Evolutionary conservation across 768 basidiomycete species (phyloP).

Genomic region (Hysterangium stoloniferum): DNA sequence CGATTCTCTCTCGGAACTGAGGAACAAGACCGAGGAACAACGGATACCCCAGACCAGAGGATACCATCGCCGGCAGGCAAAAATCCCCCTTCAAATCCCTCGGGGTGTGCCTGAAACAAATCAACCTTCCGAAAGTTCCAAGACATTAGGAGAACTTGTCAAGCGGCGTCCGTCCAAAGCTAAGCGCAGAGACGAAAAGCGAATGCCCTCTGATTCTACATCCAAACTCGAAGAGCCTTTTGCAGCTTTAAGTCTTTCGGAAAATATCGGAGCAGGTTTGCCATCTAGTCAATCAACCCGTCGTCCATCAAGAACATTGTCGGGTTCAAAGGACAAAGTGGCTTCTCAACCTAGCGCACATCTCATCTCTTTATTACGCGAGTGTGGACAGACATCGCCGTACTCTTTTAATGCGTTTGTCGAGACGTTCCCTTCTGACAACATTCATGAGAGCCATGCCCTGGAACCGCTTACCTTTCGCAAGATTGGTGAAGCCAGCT

Average conservation of each 20-base stretch:
- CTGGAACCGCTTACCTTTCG: conserved; percentile 36
- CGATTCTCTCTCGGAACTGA: not conserved
- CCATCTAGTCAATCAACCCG: no score
- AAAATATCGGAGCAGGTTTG: not conserved
- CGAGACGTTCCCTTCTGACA: conserved; percentile 52
- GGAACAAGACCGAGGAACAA: not conserved
- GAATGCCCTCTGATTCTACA: not conserved
- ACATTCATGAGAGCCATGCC: conserved; percentile 20
- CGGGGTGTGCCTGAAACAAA: not conserved
- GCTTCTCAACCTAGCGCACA: conserved; percentile 20
- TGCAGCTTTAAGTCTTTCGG: not conserved
- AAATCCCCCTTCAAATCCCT: not conserved
- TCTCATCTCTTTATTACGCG: conserved; percentile 55
- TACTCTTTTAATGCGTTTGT: conserved; percentile 82
- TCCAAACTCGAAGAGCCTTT: not conserved
- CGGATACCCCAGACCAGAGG: not conserved
- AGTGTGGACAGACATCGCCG: conserved; percentile 57
- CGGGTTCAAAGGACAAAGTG: not conserved
- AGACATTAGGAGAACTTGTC: not conserved
- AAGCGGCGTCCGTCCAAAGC: not conserved
- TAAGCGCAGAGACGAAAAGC: not conserved
- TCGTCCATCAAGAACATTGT: not conserved
- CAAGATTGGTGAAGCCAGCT: conserved; percentile 96
- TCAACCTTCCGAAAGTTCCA: not conserved
- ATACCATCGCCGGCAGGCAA: no score